phyloP scores from a whole-genome alignment of 805 yeast species.

The Wickerhamiella sergipiensis region DNA sequence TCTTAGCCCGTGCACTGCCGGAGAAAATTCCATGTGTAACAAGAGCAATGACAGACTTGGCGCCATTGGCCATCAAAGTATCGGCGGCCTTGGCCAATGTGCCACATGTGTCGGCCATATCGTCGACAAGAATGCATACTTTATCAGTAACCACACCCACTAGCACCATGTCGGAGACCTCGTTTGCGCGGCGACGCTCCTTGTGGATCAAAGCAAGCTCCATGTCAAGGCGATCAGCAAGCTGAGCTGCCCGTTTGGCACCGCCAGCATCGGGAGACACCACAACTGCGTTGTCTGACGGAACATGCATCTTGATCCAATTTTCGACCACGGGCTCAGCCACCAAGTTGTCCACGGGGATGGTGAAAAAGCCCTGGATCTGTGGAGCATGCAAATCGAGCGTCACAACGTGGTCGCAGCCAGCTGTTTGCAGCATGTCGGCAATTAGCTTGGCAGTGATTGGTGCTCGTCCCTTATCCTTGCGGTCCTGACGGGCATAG shows the following conservation, averaged over 20 bases:
- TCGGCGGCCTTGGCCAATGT: conserved; percentile 92
- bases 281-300: conserved; percentile 48
- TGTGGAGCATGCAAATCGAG: conserved; percentile 97
- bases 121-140: conserved; percentile 79
- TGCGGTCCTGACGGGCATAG: conserved; percentile 93
- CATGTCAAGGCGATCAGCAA: conserved; percentile 84
- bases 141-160: conserved; percentile 87
- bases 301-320: conserved; percentile 57
- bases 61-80: conserved; percentile 65
- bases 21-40: conserved; percentile 93
- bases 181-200: conserved; percentile 90
- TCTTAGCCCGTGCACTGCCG: conserved; percentile 64
- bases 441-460: conserved; percentile 92
- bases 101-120: conserved; percentile 98
- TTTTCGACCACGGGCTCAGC: conserved; percentile 86
- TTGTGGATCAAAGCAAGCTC: conserved; percentile 93
- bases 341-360: conserved; percentile 89
- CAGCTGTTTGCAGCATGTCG: conserved; percentile 80
- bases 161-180: conserved; percentile 85
- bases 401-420: conserved; percentile 90
- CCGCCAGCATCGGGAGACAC: conserved; percentile 99
- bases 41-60: conserved; percentile 75
- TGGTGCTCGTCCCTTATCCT: conserved; percentile 92
- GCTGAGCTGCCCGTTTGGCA: conserved; percentile 88
- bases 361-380: conserved; percentile 90